Evolutionary conservation across 2,329 filamentous ascomycete species (phyloP).

Genomic region (Bipolaris sorokiniana): DNA sequence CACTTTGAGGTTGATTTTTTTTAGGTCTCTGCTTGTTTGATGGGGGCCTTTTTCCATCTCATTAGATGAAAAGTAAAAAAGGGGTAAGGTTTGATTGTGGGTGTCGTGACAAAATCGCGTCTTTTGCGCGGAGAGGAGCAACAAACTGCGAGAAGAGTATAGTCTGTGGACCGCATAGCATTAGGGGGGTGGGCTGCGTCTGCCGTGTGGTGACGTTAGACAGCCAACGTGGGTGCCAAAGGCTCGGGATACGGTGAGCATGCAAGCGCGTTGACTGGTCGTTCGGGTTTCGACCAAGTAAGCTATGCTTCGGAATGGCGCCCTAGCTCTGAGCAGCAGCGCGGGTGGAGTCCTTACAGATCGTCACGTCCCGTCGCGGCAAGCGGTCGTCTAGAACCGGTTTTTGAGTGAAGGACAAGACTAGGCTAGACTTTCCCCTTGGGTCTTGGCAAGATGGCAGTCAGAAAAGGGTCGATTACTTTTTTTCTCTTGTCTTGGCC

Average conservation of each 20-base stretch:
- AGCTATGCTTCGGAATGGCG: slow-evolving; percentile 24
- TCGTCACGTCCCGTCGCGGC: slow-evolving; percentile 35
- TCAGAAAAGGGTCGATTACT: slow-evolving; percentile 3
- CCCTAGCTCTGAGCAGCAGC: slow-evolving; percentile 13
- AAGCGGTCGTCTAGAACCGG: slow-evolving; percentile 37
- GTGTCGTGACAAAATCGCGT: neutral
- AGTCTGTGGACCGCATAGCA: slow-evolving; percentile 8
- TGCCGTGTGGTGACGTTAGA: slow-evolving; percentile 18
- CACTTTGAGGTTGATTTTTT: slow-evolving; percentile 28
- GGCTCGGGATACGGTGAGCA: slow-evolving; percentile 19
- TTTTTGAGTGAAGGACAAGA: slow-evolving; percentile 25
- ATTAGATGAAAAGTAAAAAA: slow-evolving; percentile 30
- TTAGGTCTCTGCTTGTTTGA: slow-evolving; percentile 19
- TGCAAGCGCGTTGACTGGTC: slow-evolving; percentile 12
- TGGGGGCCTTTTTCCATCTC: slow-evolving; percentile 19
- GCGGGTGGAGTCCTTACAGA: slow-evolving; percentile 19
- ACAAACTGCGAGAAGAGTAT: slow-evolving; percentile 6
- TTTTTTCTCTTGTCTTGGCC: neutral
- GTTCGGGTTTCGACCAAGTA: slow-evolving; percentile 10
- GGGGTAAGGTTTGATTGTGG: slow-evolving; percentile 4
- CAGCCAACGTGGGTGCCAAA: slow-evolving; percentile 17
- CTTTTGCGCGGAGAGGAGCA: slow-evolving; percentile 23
- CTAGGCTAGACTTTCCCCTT: slow-evolving; percentile 8
- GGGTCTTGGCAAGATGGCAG: neutral
- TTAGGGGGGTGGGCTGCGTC: slow-evolving; percentile 9